Conservation (phyloP, 2,329 filamentous ascomycete species). For the Colletotrichum melonis region DNA sequence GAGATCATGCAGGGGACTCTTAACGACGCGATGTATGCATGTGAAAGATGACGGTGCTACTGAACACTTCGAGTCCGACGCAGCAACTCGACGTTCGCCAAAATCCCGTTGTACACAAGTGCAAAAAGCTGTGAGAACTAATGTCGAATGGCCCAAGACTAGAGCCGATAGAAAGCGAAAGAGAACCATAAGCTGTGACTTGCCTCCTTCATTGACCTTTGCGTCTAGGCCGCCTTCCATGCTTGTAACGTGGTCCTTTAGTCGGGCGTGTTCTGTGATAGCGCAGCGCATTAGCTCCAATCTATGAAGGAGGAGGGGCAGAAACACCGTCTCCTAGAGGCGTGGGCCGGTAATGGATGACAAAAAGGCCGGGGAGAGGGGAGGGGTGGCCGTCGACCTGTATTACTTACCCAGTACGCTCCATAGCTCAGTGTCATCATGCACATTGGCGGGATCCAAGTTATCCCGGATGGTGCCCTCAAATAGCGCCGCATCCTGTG, state of each 20-base stretch:
- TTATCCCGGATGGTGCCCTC: conserved; percentile 95
- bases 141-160: conserved; percentile 36
- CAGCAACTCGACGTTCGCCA: conserved; percentile 17
- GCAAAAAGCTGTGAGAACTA: conserved; percentile 43
- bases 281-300: conserved; percentile 50
- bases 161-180: conserved; percentile 43
- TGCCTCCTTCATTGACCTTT: conserved; percentile 92
- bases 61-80: not conserved
- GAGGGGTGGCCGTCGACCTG: conserved; percentile 19
- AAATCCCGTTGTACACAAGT: conserved; percentile 37
- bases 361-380: conserved; percentile 9
- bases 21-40: conserved; percentile 36
- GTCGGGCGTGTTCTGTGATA: conserved; percentile 83
- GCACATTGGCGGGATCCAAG: conserved; percentile 91
- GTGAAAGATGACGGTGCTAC: conserved; percentile 19
- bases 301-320: conserved; percentile 28
- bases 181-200: conserved; percentile 50
- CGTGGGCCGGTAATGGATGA: conserved; percentile 29
- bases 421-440: conserved; percentile 98
- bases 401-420: conserved; percentile 83
- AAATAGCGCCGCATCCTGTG: conserved; percentile 96
- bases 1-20: conserved; percentile 48
- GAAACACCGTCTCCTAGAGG: conserved; percentile 11
- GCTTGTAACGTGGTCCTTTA: conserved; percentile 87
- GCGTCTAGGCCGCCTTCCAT: conserved; percentile 95